Base-by-base conservation (phyloP, 225 moss, liverwort and hornwort genomes). In the Ulota crispa region DNA sequence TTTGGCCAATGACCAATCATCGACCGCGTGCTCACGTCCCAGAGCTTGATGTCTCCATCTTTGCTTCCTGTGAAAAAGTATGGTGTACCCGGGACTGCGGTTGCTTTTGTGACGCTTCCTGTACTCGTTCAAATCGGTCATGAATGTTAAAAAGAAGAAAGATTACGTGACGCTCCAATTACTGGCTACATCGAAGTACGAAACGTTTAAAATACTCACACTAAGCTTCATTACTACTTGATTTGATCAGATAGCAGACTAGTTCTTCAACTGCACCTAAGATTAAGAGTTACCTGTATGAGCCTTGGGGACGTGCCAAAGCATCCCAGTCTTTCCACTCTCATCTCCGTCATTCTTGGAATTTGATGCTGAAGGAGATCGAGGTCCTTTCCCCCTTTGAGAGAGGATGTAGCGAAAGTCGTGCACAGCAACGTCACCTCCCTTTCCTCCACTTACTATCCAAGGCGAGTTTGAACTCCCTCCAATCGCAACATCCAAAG, bases 401-500 rank as follows among this genome's bases (percentile, higher is more conserved):
- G 88, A 86, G 65, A 90, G 77, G 42, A 92, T 88, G 72, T 70
- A 90, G 20, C 92, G 92, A 81, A 92, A 92, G 77, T 92, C 92
- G 62, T 92, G 90, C 52, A 92, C 88, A 63, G 90, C 78, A 80
- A 92, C 79, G 54, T 90, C 92, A 63, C 92, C 92, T 76, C 85
- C 88, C 81, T 90, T 92, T 70, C 92, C 92, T 69, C 92, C 92
- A 78, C 88, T 92, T 30, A 90, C 88, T 70, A 90, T 84, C 88
- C 86, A 92, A 76, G 92, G 92, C 63, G 90, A 89, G 76, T 36
- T 90, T 78, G 92, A 90, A 64, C 83, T 85, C 62, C 92, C 90
- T 79, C 89, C 92, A 73, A 90, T 34, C 41, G 72, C 83, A 67
- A 86, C 75, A 80, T 92, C 90, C 67, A 92, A 85, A 64, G 89